Percentiles rank a stretch among this genome's conserved stretches.
Evolutionary conservation across 1,284 basidiomycete genomes (phyloP).

Genomic region (Ceratobasidium sp.): DNA sequence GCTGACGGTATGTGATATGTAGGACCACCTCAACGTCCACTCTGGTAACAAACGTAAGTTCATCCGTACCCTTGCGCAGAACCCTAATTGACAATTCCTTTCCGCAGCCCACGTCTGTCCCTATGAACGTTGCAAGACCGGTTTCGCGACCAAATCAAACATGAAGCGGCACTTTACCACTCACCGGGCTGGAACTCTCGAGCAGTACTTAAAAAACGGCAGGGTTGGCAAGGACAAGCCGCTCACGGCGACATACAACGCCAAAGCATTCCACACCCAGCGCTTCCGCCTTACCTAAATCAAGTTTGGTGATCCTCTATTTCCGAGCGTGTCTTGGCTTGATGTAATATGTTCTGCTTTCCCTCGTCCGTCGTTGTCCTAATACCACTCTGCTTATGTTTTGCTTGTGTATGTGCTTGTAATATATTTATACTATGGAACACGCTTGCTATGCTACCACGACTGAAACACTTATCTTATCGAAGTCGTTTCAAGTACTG

Average conservation of each 20-base stretch:
- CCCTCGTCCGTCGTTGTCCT: no score
- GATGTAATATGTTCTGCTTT: no score
- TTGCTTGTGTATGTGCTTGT: no score
- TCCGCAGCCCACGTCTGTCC: conserved; percentile 29
- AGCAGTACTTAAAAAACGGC: conserved; percentile 4
- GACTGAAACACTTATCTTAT: no score
- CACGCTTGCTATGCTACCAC: no score
- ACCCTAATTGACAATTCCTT: background rate
- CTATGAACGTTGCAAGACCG: conserved; percentile 14
- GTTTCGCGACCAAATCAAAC: conserved; percentile 38
- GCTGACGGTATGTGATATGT: background rate
- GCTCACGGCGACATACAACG: conserved; percentile 29
- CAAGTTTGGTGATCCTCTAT: background rate
- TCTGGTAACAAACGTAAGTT: conserved; percentile 29
- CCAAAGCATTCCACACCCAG: conserved; percentile 25
- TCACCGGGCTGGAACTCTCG: conserved; percentile 22
- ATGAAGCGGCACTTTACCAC: conserved; percentile 39
- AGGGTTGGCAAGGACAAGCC: background rate
- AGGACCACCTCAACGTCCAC: conserved; percentile 37
- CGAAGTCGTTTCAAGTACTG: no score
- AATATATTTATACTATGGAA: no score
- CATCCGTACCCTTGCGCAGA: background rate
- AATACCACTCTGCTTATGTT: no score
- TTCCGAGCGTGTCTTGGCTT: no score
- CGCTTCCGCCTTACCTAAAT: conserved; percentile 22